phyloP scores from a whole-genome alignment of 495 filamentous ascomycete species.

The Hypoxylon crocopeplum region DNA sequence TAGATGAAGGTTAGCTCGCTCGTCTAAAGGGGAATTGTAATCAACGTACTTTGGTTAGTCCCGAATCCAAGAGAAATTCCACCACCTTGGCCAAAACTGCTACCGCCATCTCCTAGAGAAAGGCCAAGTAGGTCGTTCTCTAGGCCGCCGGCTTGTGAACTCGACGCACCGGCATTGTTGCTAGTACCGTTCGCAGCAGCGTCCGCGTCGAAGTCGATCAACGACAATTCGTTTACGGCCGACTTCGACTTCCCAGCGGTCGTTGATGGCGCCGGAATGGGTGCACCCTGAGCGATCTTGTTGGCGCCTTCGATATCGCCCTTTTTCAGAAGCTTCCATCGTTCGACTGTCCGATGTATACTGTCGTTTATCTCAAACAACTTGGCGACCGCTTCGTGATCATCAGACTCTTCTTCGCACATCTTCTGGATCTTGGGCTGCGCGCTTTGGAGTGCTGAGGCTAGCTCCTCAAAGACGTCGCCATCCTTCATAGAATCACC shows the following conservation, averaged over 20 bases:
- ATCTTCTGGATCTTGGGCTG: conserved; percentile 99
- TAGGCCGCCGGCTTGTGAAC: conserved; percentile 46
- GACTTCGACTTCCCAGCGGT: conserved; percentile 75
- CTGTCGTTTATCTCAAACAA: conserved; percentile 97
- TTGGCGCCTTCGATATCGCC: conserved; percentile 90
- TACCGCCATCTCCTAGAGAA: conserved; percentile 53
- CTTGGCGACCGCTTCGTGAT: conserved; percentile 94
- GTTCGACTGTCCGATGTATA: conserved; percentile 94
- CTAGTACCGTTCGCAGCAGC: conserved; percentile 62
- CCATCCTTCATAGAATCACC: conserved; percentile 86
- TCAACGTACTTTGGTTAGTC: conserved; percentile 64
- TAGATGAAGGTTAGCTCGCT: conserved; percentile 37
- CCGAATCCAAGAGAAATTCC: conserved; percentile 87
- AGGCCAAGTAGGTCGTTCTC: conserved; percentile 63
- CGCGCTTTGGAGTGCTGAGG: conserved; percentile 87
- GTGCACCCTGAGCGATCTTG: conserved; percentile 81
- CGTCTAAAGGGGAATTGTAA: neutral
- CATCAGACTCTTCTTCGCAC: conserved; percentile 98
- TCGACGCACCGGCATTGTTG: conserved; percentile 44
- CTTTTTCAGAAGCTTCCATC: conserved; percentile 93
- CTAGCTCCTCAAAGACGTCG: conserved; percentile 95
- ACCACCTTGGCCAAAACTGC: conserved; percentile 70
- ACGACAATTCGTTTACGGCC: conserved; percentile 82
- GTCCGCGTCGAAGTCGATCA: conserved; percentile 89
- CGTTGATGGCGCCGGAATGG: conserved; percentile 57